Evolutionary conservation across 1,284 basidiomycete genomes (phyloP), one percentile per base, ranked within the genome.

Genomic region (Pholiota adiposa): DNA sequence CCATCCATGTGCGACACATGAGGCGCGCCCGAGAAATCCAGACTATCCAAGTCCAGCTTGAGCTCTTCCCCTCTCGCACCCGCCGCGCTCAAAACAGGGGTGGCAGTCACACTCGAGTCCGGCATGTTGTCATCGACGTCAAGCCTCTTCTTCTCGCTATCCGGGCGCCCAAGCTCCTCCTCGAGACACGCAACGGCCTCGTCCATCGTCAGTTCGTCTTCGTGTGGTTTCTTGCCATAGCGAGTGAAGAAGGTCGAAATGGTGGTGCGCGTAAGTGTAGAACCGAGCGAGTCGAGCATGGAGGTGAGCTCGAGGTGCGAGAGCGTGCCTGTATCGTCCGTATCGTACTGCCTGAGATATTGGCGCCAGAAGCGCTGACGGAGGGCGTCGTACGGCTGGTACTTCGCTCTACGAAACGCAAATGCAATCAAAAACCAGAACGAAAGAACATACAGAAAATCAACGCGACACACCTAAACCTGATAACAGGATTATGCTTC

Each of bases 231-330:
- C 77, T 94, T 94, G 65, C 83, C 81, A 70, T 83, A 85, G 5
- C 85, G 82, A 7, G 79, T 85, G 76, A 91, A 98, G 83, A 96
- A 97, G 6, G 83, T 81, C 65, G 90, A 83, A 63, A 96, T 79
- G 1, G 97, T 99, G 51, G 87, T 80, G 0, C 75, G 77, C 3
- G 93, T 93, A 38, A 99, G 84, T 0, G 97, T 98, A 2, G 95
- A 97, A 3, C 96, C 96, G 29, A 99, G 87, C 4, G 96, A 97
- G 77, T 98, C 96, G 54, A 99, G 89, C 94, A 98, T 97, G n/a
- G 93, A 92, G 0, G 90, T 91, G 23, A 99, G 81, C 74, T 99
- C 97, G 55, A 97, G 79, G 62, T 89, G 88, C 0, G 94, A 96
- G 40, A 97, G 77, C 0, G 83, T 76, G n/a, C 80, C 79, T 0